Conservation (phyloP, 148 eudicot genomes). For the Heliosperma pusillum region DNA sequence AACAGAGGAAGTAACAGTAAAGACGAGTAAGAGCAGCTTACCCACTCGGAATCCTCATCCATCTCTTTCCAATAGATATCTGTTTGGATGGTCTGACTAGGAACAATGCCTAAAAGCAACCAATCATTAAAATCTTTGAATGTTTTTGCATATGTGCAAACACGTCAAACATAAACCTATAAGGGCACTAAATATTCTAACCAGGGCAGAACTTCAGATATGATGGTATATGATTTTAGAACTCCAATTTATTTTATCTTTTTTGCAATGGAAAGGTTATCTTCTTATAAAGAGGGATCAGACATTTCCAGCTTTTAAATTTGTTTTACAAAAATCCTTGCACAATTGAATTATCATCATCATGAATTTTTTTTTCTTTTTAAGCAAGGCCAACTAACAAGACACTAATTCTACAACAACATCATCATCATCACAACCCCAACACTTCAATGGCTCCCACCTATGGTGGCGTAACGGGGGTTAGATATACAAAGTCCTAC, state of each 20-base stretch:
- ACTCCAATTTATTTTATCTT: background rate
- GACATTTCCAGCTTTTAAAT: background rate
- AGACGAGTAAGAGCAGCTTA: constrained; percentile 32
- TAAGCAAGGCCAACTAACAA: background rate
- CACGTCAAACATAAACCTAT: background rate
- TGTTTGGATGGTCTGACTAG: constrained; percentile 49
- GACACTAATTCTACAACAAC: background rate
- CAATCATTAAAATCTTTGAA: background rate
- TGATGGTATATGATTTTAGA: background rate
- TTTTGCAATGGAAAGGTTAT: background rate
- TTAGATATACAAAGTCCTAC: background rate
- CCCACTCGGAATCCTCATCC: constrained; percentile 95
- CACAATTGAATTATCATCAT: background rate
- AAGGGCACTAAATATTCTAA: background rate
- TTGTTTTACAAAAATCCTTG: background rate
- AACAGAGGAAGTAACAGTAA: background rate
- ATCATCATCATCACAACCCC: background rate
- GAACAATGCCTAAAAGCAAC: constrained; percentile 61
- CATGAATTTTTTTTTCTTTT: background rate
- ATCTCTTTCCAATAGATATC: constrained; percentile 87
- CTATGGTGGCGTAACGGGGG: background rate
- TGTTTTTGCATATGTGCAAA: background rate
- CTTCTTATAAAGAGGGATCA: background rate
- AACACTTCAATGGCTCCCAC: background rate
- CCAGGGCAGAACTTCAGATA: background rate